Conservation (phyloP, 306 rosid species). For the Sechiopsis laciniata region DNA sequence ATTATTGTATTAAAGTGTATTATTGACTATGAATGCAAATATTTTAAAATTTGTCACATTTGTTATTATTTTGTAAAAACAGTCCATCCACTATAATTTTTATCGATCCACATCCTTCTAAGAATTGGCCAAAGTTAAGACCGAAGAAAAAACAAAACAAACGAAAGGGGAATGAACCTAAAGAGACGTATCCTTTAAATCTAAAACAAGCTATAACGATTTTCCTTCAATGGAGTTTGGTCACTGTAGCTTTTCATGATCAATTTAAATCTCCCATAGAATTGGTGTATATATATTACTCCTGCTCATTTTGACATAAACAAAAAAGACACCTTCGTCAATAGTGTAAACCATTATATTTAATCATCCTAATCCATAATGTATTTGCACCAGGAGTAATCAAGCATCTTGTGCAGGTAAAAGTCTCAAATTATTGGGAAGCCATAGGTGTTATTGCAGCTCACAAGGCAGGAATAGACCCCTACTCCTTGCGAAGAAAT, state of each 20-base stretch:
- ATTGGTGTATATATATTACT: neutral
- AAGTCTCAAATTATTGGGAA: conserved; percentile 90
- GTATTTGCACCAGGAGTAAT: conserved; percentile 23
- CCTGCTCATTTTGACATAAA: neutral
- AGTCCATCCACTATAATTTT: no score
- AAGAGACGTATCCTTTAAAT: neutral
- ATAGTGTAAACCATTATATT: neutral
- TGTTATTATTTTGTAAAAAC: no score
- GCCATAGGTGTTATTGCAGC: conserved; percentile 82
- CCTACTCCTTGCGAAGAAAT: conserved; percentile 65
- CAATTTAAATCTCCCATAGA: neutral
- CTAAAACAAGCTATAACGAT: neutral
- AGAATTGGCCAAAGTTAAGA: neutral
- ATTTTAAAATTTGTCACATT: no score
- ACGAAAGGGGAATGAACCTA: neutral
- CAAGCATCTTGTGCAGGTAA: conserved; percentile 46
- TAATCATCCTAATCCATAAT: neutral
- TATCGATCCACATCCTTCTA: neutral
- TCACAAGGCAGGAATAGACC: conserved; percentile 88
- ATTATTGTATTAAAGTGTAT: no score
- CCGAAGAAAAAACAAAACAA: neutral
- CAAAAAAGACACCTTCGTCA: neutral
- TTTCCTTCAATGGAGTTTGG: neutral
- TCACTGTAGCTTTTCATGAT: neutral
- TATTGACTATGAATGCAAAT: no score